Evolutionary conservation across 164 flowering plant species (phyloP).

Genomic region (Sextonia rubra): DNA sequence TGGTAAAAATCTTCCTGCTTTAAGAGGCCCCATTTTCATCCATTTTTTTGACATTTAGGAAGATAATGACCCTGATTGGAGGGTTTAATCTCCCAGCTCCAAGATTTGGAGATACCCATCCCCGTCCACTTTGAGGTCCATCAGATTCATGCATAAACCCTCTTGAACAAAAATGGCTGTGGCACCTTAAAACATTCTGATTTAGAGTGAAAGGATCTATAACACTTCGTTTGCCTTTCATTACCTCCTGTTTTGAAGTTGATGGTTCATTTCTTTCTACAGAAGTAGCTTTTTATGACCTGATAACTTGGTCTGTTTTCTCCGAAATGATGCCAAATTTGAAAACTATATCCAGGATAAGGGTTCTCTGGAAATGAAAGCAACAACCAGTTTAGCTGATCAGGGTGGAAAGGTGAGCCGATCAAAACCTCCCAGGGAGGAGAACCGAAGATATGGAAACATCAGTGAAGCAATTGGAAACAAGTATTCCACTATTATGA

Average conservation of each 20-base stretch:
- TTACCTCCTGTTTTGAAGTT: neutral
- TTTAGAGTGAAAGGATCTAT: no score
- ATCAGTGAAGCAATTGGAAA: neutral
- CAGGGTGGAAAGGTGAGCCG: neutral
- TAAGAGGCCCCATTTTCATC: no score
- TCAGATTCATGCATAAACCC: no score
- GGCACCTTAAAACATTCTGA: no score
- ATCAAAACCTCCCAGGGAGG: neutral
- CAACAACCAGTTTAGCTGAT: neutral
- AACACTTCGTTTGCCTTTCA: no score
- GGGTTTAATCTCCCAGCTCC: no score
- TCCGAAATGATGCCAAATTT: neutral
- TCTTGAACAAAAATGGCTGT: no score
- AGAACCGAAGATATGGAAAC: neutral
- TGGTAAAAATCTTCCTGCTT: no score
- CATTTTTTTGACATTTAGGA: no score
- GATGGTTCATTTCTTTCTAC: neutral
- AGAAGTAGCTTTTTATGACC: neutral
- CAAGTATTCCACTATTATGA: neutral
- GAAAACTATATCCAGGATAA: neutral
- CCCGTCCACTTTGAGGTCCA: no score
- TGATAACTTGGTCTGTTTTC: neutral
- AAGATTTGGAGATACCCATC: no score
- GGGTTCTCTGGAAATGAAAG: neutral
- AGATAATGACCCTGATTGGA: no score